These are phyloP conservation scores for Microascus cirrosus DNA, from an alignment of 2,329 filamentous ascomycete genomes.

Conservation along the genomic window DNA sequence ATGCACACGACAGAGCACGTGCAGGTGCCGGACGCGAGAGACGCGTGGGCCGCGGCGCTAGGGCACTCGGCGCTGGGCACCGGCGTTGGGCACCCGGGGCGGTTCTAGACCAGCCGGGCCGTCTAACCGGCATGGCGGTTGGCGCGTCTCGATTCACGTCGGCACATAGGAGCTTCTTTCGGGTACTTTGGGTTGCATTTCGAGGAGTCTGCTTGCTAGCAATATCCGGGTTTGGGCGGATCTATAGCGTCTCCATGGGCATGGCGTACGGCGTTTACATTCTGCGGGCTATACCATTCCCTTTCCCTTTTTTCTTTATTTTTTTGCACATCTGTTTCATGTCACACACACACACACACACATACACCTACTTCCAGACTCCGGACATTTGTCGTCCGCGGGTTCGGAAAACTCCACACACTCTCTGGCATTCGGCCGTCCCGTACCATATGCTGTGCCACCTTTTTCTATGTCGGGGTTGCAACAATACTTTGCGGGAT, in stretches of 20 bases:
- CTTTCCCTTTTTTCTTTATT: background rate
- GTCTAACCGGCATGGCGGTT: background rate
- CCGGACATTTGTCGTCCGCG: background rate
- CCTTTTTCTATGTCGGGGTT: no score
- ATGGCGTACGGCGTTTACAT: background rate
- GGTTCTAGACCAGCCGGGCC: background rate
- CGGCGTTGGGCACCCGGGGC: background rate
- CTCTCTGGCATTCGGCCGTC: no score
- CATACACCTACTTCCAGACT: background rate
- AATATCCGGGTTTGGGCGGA: background rate
- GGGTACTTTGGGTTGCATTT: background rate
- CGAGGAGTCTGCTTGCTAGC: background rate
- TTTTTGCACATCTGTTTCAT: background rate
- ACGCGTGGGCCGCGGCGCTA: slow-evolving; percentile 13
- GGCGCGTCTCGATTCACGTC: background rate
- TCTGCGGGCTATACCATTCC: no score
- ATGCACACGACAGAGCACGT: slow-evolving; percentile 27
- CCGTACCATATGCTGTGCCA: no score
- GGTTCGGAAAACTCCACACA: no score
- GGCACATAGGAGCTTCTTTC: background rate
- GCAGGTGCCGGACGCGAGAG: slow-evolving; percentile 1
- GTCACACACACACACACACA: background rate
- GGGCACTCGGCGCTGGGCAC: background rate
- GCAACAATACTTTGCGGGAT: no score
- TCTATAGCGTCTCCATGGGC: background rate